Conservation (phyloP, 2,329 filamentous ascomycete species). For the Pseudocercospora fijiensis region DNA sequence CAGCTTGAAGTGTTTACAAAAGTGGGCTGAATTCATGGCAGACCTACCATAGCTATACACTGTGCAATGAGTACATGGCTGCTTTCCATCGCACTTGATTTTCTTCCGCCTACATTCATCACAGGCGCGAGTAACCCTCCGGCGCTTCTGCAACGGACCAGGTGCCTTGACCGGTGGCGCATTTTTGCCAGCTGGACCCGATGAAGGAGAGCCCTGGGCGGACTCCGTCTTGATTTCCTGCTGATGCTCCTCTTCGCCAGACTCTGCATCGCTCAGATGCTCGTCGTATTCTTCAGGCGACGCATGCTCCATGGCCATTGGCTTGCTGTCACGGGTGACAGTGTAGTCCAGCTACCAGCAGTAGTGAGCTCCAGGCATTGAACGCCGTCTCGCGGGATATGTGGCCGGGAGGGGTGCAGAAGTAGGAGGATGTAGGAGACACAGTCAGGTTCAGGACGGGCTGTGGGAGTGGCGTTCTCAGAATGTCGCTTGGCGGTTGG, state of each 20-base stretch:
- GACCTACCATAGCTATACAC: conserved; percentile 93
- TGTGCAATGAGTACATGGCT: conserved; percentile 79
- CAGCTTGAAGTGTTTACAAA: background rate
- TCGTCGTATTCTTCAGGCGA: conserved; percentile 38
- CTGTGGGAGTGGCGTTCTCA: background rate
- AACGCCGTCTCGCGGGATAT: background rate
- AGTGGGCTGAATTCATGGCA: background rate
- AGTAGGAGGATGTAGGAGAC: background rate
- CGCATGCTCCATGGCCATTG: conserved; percentile 32
- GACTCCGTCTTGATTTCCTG: conserved; percentile 34
- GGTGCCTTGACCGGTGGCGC: conserved; percentile 27
- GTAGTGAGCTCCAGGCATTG: background rate
- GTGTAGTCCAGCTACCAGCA: conserved; percentile 7
- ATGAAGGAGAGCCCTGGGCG: conserved; percentile 29
- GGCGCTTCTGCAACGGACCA: conserved; percentile 59
- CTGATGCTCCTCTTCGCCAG: conserved; percentile 32
- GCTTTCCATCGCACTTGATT: conserved; percentile 57
- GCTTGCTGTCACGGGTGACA: background rate
- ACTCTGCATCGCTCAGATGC: conserved; percentile 34
- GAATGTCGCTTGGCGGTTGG: background rate
- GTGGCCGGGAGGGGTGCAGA: background rate
- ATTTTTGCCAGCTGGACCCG: conserved; percentile 21
- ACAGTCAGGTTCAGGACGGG: background rate
- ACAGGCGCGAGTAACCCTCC: conserved; percentile 83
- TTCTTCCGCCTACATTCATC: conserved; percentile 77